Conservation (phyloP, 2,329 filamentous ascomycete genomes). For the Plectosphaerella sp. region DNA sequence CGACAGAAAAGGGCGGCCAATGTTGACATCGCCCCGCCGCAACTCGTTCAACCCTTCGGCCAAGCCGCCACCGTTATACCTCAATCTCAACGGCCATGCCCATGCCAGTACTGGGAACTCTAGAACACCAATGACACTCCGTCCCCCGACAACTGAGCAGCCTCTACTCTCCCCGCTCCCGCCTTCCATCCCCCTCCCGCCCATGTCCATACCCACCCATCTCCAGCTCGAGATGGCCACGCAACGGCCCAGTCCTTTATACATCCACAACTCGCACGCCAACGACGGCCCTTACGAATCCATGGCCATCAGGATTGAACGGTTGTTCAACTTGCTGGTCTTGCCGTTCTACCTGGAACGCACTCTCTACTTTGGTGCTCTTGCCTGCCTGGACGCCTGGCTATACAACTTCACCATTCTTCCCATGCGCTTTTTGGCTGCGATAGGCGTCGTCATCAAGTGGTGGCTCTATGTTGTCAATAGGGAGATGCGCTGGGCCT, state of each 20-base stretch:
- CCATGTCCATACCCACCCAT: constrained; percentile 63
- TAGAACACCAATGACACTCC: constrained; percentile 7
- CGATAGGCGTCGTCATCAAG: constrained; percentile 66
- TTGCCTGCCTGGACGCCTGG: constrained; percentile 94
- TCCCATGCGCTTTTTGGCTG: constrained; percentile 81
- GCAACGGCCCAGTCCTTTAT: constrained; percentile 58
- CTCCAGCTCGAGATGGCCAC: constrained; percentile 61
- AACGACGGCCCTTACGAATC: constrained; percentile 78
- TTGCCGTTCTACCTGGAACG: constrained; percentile 79
- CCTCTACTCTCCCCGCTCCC: constrained; percentile 44
- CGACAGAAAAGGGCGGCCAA: constrained; percentile 30
- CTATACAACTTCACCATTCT: constrained; percentile 95
- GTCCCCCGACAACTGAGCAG: constrained; percentile 15
- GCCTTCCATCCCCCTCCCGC: constrained; percentile 55
- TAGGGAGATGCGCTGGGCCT: constrained; percentile 68
- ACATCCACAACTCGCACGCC: constrained; percentile 56
- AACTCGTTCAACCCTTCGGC: constrained; percentile 44
- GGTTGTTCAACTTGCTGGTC: constrained; percentile 82
- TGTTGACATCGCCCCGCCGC: constrained; percentile 33
- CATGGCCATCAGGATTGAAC: constrained; percentile 84
- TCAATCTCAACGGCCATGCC: constrained; percentile 14
- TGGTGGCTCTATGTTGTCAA: constrained; percentile 74
- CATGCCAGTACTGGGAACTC: constrained; percentile 4
- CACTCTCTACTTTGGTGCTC: constrained; percentile 78
- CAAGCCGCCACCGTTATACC: constrained; percentile 39